Conservation (phyloP, 1,284 basidiomycete genomes). For the Naganishia cerealis region DNA sequence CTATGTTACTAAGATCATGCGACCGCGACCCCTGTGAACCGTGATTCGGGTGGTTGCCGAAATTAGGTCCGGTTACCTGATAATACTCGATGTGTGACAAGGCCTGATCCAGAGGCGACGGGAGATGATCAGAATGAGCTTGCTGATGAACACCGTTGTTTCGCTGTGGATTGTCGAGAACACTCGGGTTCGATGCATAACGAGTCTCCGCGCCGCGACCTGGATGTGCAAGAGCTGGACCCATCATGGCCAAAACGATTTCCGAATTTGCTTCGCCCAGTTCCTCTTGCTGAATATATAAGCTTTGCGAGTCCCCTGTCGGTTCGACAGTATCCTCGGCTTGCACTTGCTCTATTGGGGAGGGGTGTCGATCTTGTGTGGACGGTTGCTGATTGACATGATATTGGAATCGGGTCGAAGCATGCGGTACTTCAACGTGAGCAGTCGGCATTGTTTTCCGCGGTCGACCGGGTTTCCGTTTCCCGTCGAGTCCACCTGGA, state of each 20-base stretch:
- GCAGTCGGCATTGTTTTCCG: conserved; percentile 9
- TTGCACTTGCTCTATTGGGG: neutral
- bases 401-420: neutral
- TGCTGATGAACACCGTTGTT: neutral
- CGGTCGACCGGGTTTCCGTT: conserved; percentile 22
- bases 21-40: neutral
- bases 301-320: neutral
- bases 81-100: conserved; percentile 30
- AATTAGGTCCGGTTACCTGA: conserved; percentile 32
- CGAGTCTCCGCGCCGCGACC: neutral
- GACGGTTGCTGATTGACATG: conserved; percentile 16
- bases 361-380: neutral
- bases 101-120: conserved; percentile 15
- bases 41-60: conserved; percentile 12
- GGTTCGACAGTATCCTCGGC: neutral
- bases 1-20: conserved; percentile 14
- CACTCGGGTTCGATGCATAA: neutral
- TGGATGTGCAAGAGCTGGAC: conserved; percentile 7
- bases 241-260: conserved; percentile 24
- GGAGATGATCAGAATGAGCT: neutral
- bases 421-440: conserved; percentile 1
- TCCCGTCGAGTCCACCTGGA: conserved; percentile 27
- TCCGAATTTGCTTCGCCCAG: conserved; percentile 17
- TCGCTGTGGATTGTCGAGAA: neutral
- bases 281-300: conserved; percentile 11